A percentile compares a stretch with the other conserved stretches of the same genome.
These are phyloP conservation scores for Colletotrichum incanum DNA, from an alignment of 2,329 filamentous ascomycete species.

Conservation along the genomic window DNA sequence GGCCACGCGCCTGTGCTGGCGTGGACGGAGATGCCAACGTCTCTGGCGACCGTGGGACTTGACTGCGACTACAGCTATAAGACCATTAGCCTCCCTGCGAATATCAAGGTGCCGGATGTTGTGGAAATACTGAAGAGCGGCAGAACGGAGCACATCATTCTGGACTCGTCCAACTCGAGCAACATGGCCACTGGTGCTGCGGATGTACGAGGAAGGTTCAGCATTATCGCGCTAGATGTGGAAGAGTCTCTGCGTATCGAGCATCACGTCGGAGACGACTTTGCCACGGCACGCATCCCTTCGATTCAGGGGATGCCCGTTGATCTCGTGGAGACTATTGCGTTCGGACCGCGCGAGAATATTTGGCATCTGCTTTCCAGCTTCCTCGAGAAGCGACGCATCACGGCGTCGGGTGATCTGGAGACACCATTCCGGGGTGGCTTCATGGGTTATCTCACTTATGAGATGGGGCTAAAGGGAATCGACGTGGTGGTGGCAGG, in stretches of 20 bases:
- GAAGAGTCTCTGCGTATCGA: constrained; percentile 71
- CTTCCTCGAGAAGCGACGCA: constrained; percentile 55
- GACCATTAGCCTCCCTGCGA: constrained; percentile 60
- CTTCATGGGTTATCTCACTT: constrained; percentile 87
- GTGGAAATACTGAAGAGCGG: constrained; percentile 64
- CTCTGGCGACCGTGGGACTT: constrained; percentile 50
- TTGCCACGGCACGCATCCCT: constrained; percentile 52
- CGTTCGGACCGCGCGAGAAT: constrained; percentile 49
- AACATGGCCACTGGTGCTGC: constrained; percentile 57
- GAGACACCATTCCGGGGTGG: constrained; percentile 81
- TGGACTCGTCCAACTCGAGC: constrained; percentile 73
- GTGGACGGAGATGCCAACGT: constrained; percentile 29
- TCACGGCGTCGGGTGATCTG: constrained; percentile 42
- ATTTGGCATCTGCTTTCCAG: constrained; percentile 69
- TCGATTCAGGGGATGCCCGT: constrained; percentile 33
- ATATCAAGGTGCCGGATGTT: constrained; percentile 68
- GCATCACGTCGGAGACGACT: constrained; percentile 67
- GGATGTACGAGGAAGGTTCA: constrained; percentile 74
- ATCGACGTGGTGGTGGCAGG: constrained; percentile 62
- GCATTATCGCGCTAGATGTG: constrained; percentile 80
- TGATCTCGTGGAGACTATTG: constrained; percentile 48
- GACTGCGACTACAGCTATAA: constrained; percentile 57
- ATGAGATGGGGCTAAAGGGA: constrained; percentile 82
- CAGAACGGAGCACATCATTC: constrained; percentile 66
- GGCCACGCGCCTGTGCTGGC: constrained; percentile 20